These are phyloP conservation scores for Chlorociboria aeruginascens DNA, from an alignment of 495 filamentous ascomycete species.

Conservation along the genomic window DNA sequence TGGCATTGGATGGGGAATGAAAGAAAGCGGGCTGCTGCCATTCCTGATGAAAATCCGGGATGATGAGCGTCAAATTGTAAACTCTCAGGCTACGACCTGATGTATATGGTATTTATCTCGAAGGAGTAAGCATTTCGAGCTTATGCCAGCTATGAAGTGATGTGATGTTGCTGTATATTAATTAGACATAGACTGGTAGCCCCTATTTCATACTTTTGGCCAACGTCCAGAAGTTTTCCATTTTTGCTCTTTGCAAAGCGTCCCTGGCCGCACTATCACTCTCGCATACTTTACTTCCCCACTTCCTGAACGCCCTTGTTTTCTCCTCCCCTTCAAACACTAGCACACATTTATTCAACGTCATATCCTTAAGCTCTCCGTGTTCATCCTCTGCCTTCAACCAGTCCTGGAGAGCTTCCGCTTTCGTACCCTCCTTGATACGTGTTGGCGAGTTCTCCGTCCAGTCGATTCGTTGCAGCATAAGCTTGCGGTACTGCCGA, in stretches of 20 bases:
- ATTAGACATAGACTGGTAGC: not conserved
- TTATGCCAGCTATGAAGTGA: too few species aligned
- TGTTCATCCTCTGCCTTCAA: constrained; percentile 66
- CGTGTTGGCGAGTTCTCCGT: constrained; percentile 69
- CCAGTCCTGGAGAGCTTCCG: constrained; percentile 55
- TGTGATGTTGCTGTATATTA: not conserved
- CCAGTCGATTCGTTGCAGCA: constrained; percentile 91
- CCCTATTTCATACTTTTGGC: constrained; percentile 49
- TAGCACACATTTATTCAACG: constrained; percentile 64
- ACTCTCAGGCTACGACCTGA: too few species aligned
- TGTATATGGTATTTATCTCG: too few species aligned
- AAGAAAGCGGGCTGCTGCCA: not conserved
- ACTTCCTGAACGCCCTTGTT: constrained; percentile 66
- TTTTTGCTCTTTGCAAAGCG: constrained; percentile 61
- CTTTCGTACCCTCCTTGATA: constrained; percentile 42
- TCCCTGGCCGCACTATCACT: constrained; percentile 82
- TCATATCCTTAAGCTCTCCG: constrained; percentile 67
- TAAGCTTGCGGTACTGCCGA: constrained; percentile 73
- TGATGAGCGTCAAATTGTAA: too few species aligned
- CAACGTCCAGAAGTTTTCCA: constrained; percentile 94
- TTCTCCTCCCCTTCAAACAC: constrained; percentile 84
- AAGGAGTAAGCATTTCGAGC: too few species aligned
- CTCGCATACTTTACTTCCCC: constrained; percentile 76
- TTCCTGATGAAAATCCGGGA: too few species aligned
- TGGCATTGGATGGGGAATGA: constrained; percentile 12